Percentiles rank a stretch among this genome's conserved stretches.
Evolutionary conservation across 2,329 filamentous ascomycete species (phyloP).

Genomic region (Colletotrichum shisoi): DNA sequence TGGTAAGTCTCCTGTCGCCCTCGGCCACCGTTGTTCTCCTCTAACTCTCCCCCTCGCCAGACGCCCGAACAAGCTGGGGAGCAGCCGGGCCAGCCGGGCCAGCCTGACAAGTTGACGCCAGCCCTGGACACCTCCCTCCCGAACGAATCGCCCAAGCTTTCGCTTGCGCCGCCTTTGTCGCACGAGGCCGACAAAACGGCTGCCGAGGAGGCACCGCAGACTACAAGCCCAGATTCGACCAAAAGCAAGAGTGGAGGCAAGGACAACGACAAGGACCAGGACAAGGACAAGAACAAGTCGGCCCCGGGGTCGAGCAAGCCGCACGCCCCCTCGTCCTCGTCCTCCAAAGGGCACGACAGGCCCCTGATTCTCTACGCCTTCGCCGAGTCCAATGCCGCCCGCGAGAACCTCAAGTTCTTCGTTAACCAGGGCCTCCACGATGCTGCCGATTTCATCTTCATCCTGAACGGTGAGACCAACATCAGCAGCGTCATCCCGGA

Average conservation of each 20-base stretch:
- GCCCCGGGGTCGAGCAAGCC: background rate
- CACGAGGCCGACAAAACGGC: background rate
- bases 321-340: background rate
- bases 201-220: conserved; percentile 1
- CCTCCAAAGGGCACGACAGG: conserved; percentile 26
- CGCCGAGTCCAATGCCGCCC: conserved; percentile 47
- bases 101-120: conserved; percentile 13
- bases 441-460: conserved; percentile 52
- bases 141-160: conserved; percentile 6
- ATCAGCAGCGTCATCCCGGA: conserved; percentile 43
- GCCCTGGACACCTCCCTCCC: conserved; percentile 1
- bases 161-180: conserved; percentile 15
- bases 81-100: background rate
- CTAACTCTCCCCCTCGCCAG: background rate
- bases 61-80: conserved; percentile 7
- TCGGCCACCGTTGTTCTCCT: background rate
- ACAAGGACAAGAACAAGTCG: background rate
- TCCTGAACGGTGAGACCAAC: conserved; percentile 49
- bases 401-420: conserved; percentile 50
- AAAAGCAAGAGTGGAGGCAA: background rate
- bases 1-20: background rate
- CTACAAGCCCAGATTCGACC: background rate
- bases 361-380: conserved; percentile 50
- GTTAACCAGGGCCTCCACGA: conserved; percentile 49
- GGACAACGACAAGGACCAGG: background rate